phyloP scores from a whole-genome alignment of 441 rosid genomes.

The Pelargonium citronellum region DNA sequence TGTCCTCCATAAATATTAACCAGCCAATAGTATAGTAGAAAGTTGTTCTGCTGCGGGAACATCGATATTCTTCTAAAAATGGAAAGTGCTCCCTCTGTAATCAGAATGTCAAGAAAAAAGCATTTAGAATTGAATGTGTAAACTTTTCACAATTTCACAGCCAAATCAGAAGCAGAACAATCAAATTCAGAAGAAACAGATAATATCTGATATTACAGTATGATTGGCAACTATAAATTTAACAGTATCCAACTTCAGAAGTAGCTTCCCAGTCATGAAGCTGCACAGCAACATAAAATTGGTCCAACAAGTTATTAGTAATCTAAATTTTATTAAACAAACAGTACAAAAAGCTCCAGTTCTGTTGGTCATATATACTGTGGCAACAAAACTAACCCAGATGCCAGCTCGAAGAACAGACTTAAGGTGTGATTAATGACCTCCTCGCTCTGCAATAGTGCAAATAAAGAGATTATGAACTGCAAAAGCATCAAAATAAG shows the following conservation, averaged over 20 bases:
- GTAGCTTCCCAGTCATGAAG: slow-evolving; percentile 98
- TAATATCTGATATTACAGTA: slow-evolving; percentile 48
- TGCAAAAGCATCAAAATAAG: slow-evolving; percentile 9
- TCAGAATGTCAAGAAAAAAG: slow-evolving; percentile 19
- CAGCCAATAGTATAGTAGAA: slow-evolving; percentile 94
- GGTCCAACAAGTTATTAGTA: slow-evolving; percentile 13
- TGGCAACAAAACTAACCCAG: slow-evolving; percentile 59
- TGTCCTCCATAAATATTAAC: slow-evolving; percentile 97
- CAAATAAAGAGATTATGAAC: slow-evolving; percentile 12
- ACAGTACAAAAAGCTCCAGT: not conserved
- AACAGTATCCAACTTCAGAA: slow-evolving; percentile 83
- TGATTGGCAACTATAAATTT: slow-evolving; percentile 93
- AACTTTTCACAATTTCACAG: not conserved
- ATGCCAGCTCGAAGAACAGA: slow-evolving; percentile 93
- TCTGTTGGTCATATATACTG: not conserved
- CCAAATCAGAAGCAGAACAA: not conserved
- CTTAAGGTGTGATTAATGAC: slow-evolving; percentile 92
- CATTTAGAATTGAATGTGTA: not conserved
- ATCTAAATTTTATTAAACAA: slow-evolving; percentile 19
- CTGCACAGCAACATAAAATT: slow-evolving; percentile 35
- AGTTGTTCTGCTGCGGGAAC: slow-evolving; percentile 96
- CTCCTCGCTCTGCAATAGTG: slow-evolving; percentile 69
- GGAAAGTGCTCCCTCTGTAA: slow-evolving; percentile 96
- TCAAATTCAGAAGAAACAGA: not conserved
- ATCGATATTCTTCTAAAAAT: slow-evolving; percentile 81